Conservation (phyloP, 495 filamentous ascomycete species). For the Podospora tetraspora region DNA sequence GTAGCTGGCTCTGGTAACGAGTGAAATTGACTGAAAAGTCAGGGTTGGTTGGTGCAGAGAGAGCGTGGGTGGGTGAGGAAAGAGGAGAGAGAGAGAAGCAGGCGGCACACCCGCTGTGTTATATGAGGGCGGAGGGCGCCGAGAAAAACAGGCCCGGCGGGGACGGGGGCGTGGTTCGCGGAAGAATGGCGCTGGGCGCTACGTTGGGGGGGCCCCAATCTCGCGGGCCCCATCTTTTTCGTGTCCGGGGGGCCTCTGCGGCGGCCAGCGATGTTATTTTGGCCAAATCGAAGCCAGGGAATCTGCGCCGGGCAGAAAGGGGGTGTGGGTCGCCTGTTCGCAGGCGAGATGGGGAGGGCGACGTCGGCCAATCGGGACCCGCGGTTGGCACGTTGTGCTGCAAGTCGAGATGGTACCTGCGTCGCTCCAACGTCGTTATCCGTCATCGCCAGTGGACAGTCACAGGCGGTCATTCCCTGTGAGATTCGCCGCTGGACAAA, state of each 20-base stretch:
- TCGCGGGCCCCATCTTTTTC: not conserved
- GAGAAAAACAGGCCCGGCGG: not conserved
- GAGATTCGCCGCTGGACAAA: too few species aligned
- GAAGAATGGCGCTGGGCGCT: not conserved
- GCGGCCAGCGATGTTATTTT: not conserved
- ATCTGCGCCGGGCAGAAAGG: not conserved
- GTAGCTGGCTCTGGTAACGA: slow-evolving; percentile 39
- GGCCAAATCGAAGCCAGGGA: not conserved
- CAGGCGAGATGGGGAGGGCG: not conserved
- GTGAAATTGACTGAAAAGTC: slow-evolving; percentile 58
- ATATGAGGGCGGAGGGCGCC: slow-evolving; percentile 10
- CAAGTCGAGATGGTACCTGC: not conserved
- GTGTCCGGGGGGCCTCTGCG: not conserved
- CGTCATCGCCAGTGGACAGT: not conserved
- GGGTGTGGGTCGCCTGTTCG: not conserved
- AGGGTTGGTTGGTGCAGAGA: slow-evolving; percentile 32
- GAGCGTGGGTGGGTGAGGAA: slow-evolving; percentile 46
- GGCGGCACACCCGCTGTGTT: not conserved
- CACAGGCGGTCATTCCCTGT: too few species aligned
- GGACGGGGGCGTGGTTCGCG: not conserved
- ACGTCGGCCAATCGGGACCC: not conserved
- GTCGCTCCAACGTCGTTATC: not conserved
- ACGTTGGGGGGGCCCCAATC: not conserved
- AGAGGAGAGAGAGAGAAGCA: slow-evolving; percentile 24
- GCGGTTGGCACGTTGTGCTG: not conserved